Percentiles rank a stretch among this genome's conserved stretches.
Evolutionary conservation across 2,329 filamentous ascomycete genomes (phyloP).

Genomic region (Sporothrix dimorphospora): DNA sequence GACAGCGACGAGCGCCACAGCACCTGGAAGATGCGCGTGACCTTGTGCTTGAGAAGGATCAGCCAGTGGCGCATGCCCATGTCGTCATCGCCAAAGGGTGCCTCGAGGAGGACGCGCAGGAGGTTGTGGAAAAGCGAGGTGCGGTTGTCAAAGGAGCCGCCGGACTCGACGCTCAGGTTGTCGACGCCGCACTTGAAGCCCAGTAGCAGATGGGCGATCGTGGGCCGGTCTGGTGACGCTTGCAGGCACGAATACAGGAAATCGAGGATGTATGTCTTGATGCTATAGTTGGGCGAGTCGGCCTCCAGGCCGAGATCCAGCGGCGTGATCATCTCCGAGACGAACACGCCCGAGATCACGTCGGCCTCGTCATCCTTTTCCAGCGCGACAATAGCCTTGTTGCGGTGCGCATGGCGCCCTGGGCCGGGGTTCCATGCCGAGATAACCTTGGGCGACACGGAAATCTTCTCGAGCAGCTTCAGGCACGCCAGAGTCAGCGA

Average conservation of each 20-base stretch:
- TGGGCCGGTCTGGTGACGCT: constrained; percentile 75
- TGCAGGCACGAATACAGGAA: constrained; percentile 82
- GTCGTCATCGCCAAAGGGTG: constrained; percentile 65
- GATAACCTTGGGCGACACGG: constrained; percentile 79
- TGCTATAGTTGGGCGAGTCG: constrained; percentile 72
- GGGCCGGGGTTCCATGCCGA: constrained; percentile 67
- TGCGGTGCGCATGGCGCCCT: constrained; percentile 66
- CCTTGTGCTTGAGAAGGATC: constrained; percentile 67
- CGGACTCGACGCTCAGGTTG: constrained; percentile 67
- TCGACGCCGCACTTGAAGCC: constrained; percentile 81
- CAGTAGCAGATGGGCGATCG: constrained; percentile 85
- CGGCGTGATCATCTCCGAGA: constrained; percentile 66
- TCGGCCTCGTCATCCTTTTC: constrained; percentile 80
- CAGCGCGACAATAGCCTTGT: constrained; percentile 86
- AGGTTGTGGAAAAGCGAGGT: constrained; percentile 84
- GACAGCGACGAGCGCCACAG: constrained; percentile 86
- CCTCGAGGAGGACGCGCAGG: constrained; percentile 69
- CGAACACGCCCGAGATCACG: constrained; percentile 74
- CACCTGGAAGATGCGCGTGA: constrained; percentile 73
- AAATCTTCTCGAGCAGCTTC: constrained; percentile 81
- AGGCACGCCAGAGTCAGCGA: constrained; percentile 80
- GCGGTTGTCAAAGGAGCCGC: constrained; percentile 70
- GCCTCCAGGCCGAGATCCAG: constrained; percentile 75
- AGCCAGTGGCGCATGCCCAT: constrained; percentile 67
- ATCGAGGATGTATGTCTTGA: constrained; percentile 82